A percentile compares a stretch with the other conserved stretches of the same genome.
phyloP scores from a whole-genome alignment of 306 rosid species.

The Dryas octopetala region DNA sequence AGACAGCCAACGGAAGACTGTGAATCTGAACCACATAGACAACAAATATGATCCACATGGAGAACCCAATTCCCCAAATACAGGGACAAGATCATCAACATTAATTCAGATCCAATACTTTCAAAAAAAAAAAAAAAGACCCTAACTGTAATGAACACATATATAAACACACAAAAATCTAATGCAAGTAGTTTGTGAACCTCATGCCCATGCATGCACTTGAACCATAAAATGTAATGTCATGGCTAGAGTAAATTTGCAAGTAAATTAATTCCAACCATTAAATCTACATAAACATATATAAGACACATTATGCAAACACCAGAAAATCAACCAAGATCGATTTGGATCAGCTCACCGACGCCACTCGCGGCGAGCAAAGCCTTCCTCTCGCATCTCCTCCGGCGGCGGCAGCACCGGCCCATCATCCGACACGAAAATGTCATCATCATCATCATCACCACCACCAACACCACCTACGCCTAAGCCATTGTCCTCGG shows the following conservation, averaged over 20 bases:
- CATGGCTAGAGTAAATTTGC: not conserved
- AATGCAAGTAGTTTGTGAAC: no score
- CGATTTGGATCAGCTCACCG: slow-evolving; percentile 45
- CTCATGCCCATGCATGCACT: not conserved
- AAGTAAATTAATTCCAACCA: not conserved
- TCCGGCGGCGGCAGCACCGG: slow-evolving; percentile 66
- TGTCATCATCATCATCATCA: no score
- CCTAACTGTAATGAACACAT: not conserved
- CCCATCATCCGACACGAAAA: slow-evolving; percentile 44
- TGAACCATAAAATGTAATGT: no score
- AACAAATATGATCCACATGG: not conserved
- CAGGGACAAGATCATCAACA: not conserved
- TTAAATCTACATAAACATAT: no score
- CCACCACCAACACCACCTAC: not conserved
- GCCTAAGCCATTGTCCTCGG: slow-evolving; percentile 21
- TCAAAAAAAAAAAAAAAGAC: no score
- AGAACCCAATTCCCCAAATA: not conserved
- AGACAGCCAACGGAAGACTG: no score
- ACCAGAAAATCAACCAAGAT: not conserved
- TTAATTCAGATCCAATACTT: not conserved
- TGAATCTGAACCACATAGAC: no score
- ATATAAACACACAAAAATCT: not conserved
- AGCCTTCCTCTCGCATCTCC: slow-evolving; percentile 77
- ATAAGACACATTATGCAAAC: no score
- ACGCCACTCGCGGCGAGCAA: slow-evolving; percentile 81